Conservation (phyloP, 495 filamentous ascomycete genomes). For the Aspergillus coremiiformis region DNA sequence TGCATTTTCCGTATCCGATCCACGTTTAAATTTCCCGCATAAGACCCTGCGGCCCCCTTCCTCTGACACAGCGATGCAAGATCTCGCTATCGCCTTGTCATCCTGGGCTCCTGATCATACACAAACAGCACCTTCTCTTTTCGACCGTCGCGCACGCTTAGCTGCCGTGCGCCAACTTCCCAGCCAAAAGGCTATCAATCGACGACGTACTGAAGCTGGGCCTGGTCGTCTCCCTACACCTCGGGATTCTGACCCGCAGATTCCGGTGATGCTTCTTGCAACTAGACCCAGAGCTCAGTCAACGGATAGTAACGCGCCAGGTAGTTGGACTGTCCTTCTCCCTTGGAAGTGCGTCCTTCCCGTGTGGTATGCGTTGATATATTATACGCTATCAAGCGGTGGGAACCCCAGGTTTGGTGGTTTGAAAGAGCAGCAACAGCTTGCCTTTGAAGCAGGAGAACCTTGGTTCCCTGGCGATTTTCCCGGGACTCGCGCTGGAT, state of each 20-base stretch:
- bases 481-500: conserved; percentile 74
- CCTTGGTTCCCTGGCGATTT: conserved; percentile 88
- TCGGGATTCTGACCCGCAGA: conserved; percentile 62
- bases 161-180: conserved; percentile 57
- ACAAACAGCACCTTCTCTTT: conserved; percentile 50
- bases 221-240: conserved; percentile 59
- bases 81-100: conserved; percentile 52
- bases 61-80: conserved; percentile 34
- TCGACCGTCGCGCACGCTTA: conserved; percentile 59
- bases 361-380: conserved; percentile 82
- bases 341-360: conserved; percentile 88
- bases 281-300: conserved; percentile 38
- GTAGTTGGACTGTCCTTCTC: conserved; percentile 76
- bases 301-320: conserved; percentile 44
- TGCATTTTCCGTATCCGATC: conserved; percentile 67
- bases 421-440: conserved; percentile 67
- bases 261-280: conserved; percentile 69
- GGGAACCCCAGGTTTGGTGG: conserved; percentile 78
- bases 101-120: conserved; percentile 62
- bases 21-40: conserved; percentile 66
- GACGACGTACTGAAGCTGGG: conserved; percentile 60
- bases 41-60: conserved; percentile 30
- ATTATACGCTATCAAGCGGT: conserved; percentile 73
- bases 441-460: conserved; percentile 69
- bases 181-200: conserved; percentile 78